Conservation (phyloP, 73 alveolate genomes). For the Tetrahymena thermophila region DNA sequence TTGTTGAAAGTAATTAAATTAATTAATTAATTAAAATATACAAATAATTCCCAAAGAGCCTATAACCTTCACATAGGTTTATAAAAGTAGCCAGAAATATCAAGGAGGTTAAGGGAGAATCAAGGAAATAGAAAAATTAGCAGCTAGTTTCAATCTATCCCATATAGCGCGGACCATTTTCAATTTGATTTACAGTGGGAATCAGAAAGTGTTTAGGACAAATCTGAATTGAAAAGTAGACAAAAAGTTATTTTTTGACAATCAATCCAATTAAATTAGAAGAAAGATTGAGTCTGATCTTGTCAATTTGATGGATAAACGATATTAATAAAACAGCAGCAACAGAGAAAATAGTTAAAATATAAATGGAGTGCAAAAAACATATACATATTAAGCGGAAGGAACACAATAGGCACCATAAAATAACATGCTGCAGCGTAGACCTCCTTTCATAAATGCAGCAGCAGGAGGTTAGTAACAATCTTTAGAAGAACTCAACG, state of each 20-base stretch:
- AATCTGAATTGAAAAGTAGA: neutral
- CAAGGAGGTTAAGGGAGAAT: neutral
- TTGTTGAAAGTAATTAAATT: neutral
- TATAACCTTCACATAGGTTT: neutral
- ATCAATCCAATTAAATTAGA: neutral
- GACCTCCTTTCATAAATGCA: neutral
- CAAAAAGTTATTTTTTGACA: neutral
- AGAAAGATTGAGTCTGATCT: neutral
- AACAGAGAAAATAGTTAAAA: neutral
- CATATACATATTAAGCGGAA: neutral
- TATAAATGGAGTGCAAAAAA: neutral
- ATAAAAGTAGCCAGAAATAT: neutral
- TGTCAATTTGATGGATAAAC: neutral
- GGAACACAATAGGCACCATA: neutral
- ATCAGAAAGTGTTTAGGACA: neutral
- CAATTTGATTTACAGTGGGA: too few species aligned
- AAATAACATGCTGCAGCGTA: neutral
- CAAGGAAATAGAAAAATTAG: neutral
- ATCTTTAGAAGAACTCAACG: neutral
- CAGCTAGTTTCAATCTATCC: neutral
- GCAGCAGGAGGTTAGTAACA: neutral
- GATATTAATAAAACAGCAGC: neutral
- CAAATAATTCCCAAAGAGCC: neutral
- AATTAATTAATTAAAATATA: neutral
- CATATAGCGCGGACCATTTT: neutral